Evolutionary conservation across 176 grass and related monocot species (phyloP).

Genomic region (Triticum dicoccoides): DNA sequence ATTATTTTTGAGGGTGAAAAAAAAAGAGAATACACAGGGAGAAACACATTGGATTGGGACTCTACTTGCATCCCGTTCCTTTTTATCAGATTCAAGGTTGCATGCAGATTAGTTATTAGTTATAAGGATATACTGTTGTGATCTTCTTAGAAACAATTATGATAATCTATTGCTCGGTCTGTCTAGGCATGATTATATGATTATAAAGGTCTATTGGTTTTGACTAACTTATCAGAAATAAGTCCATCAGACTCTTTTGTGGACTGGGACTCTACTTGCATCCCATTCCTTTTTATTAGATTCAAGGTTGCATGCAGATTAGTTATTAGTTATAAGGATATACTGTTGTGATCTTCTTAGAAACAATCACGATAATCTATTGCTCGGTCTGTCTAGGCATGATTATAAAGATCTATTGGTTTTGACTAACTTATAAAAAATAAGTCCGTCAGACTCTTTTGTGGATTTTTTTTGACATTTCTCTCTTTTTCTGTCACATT

Average conservation of each 20-base stretch:
- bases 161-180: background rate
- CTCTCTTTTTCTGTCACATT: background rate
- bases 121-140: background rate
- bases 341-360: background rate
- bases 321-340: background rate
- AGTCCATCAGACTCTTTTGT: background rate
- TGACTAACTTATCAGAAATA: background rate
- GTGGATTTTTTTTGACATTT: background rate
- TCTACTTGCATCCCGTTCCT: background rate
- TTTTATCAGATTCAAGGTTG: background rate
- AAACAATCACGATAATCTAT: background rate
- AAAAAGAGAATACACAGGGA: background rate
- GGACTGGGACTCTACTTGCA: background rate
- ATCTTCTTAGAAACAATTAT: background rate
- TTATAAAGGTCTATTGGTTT: background rate
- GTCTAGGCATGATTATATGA: background rate
- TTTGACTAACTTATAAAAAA: background rate
- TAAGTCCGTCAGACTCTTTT: background rate
- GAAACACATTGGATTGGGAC: background rate
- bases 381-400: background rate
- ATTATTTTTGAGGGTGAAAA: background rate
- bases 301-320: background rate
- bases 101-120: conserved; percentile 5
- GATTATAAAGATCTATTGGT: background rate
- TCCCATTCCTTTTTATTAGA: background rate